A percentile compares a stretch with the other conserved stretches of the same genome.
Conservation (phyloP, 179 eudicot species). For the Gypsophila paniculata region DNA sequence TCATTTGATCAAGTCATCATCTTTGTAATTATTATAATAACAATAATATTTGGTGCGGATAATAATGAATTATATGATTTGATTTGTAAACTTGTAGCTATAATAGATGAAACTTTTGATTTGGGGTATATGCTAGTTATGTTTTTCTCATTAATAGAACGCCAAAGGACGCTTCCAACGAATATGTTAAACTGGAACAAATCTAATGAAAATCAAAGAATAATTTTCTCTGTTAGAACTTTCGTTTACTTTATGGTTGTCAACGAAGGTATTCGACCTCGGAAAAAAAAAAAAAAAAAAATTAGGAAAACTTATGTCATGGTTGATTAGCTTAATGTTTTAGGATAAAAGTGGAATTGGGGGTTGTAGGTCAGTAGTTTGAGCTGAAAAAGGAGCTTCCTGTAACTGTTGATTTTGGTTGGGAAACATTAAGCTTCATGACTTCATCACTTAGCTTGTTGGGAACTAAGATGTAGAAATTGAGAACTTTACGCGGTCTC, state of each 20-base stretch:
- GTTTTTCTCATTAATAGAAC: not conserved
- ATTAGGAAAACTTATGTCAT: not conserved
- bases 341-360: not conserved
- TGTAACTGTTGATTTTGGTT: not conserved
- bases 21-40: not conserved
- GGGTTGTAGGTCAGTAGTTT: no score
- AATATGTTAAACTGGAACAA: no score
- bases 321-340: not conserved
- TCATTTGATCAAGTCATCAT: not conserved
- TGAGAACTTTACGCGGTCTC: not conserved
- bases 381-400: not conserved
- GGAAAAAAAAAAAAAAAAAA: not conserved
- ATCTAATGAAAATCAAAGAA: no score
- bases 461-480: not conserved
- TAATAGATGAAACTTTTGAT: not conserved
- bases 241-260: no score
- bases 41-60: not conserved
- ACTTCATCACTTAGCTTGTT: not conserved
- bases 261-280: no score
- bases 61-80: not conserved
- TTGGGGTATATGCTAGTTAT: not conserved
- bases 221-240: no score
- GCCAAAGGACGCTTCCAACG: no score
- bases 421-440: no score
- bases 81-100: not conserved